A percentile compares a stretch with the other conserved stretches of the same genome.
Conservation (phyloP, 345 rosid species). For the Erysimum cheiranthoides region DNA sequence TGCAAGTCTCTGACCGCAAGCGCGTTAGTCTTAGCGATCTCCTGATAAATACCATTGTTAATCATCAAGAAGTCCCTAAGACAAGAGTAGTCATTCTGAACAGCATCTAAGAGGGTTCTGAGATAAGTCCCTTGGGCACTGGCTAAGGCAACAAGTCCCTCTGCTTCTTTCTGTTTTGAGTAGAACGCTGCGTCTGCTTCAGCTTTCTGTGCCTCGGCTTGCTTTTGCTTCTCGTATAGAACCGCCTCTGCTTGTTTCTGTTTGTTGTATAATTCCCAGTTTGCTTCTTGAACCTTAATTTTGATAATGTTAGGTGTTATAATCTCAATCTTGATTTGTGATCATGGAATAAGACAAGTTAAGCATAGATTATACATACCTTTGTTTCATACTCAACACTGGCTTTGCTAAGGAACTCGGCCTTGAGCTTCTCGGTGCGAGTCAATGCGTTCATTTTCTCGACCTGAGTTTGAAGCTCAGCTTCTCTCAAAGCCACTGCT, state of each 20-base stretch:
- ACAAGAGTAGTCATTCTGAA: conserved; percentile 61
- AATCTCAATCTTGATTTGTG: background rate
- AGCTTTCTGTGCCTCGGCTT: conserved; percentile 73
- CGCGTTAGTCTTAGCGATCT: conserved; percentile 65
- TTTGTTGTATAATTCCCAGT: conserved; percentile 68
- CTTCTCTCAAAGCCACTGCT: conserved; percentile 70
- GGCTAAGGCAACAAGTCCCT: conserved; percentile 63
- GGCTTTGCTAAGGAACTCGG: conserved; percentile 75
- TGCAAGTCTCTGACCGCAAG: conserved; percentile 64
- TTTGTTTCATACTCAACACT: conserved; percentile 83
- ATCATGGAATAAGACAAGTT: background rate
- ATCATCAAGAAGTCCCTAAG: conserved; percentile 72
- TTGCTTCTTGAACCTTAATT: conserved; percentile 68
- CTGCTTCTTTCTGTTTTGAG: conserved; percentile 68
- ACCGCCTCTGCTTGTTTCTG: conserved; percentile 72
- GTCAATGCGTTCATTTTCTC: conserved; percentile 79
- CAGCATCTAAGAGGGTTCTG: conserved; percentile 57
- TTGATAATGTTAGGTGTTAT: background rate
- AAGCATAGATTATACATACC: conserved; percentile 40
- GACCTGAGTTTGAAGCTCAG: conserved; percentile 75
- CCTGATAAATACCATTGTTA: conserved; percentile 56
- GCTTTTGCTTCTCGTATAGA: conserved; percentile 59
- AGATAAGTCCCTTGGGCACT: conserved; percentile 69
- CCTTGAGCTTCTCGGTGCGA: conserved; percentile 76
- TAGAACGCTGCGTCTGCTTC: conserved; percentile 63